Conservation (phyloP, 2,329 filamentous ascomycete species). For the Trichophyton simii region DNA sequence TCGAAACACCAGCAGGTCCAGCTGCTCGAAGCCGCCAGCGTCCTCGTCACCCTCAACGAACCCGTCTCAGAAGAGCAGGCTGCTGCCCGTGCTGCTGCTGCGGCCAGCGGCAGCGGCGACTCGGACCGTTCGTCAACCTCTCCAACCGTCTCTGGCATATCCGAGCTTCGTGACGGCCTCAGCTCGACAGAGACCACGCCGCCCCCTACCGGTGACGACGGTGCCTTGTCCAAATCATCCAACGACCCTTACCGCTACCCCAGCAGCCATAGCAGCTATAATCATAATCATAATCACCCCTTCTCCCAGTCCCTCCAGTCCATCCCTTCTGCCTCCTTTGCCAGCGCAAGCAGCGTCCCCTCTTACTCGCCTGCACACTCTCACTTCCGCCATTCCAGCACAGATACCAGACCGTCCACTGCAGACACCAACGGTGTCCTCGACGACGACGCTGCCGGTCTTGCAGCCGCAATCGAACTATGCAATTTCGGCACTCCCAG, state of each 20-base stretch:
- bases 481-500: slow-evolving; percentile 77
- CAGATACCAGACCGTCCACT: slow-evolving; percentile 63
- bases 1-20: slow-evolving; percentile 99
- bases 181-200: slow-evolving; percentile 91
- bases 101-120: slow-evolving; percentile 45
- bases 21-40: slow-evolving; percentile 90
- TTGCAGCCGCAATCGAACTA: slow-evolving; percentile 80
- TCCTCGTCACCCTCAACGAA: slow-evolving; percentile 82
- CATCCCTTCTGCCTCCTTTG: slow-evolving; percentile 44
- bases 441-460: slow-evolving; percentile 71
- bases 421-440: slow-evolving; percentile 57
- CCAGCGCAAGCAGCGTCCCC: slow-evolving; percentile 43
- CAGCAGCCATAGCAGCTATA: slow-evolving; percentile 17
- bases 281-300: slow-evolving; percentile 28
- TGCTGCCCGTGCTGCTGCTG: slow-evolving; percentile 47
- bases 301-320: slow-evolving; percentile 72
- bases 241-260: slow-evolving; percentile 35
- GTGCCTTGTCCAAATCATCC: slow-evolving; percentile 39
- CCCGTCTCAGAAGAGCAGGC: slow-evolving; percentile 52
- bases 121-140: slow-evolving; percentile 76
- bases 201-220: slow-evolving; percentile 61
- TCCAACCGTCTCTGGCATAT: slow-evolving; percentile 67
- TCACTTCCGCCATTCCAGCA: slow-evolving; percentile 60
- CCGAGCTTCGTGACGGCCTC: slow-evolving; percentile 56
- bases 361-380: slow-evolving; percentile 35